These are phyloP conservation scores for Boletus mariae DNA, from an alignment of 1,284 basidiomycete genomes.

Conservation along the genomic window DNA sequence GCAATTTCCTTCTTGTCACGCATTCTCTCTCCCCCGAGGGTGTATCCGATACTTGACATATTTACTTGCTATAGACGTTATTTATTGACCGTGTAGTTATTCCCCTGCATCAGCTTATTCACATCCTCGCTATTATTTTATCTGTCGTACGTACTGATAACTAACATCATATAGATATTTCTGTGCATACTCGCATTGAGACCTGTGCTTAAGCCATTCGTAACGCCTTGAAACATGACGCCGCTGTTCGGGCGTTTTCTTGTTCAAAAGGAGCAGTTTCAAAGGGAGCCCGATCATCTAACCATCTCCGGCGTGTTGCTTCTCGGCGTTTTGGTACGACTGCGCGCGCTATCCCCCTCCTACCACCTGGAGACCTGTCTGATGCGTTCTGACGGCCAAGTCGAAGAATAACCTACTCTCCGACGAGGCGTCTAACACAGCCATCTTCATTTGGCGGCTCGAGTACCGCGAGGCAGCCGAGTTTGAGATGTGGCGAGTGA, in stretches of 20 bases:
- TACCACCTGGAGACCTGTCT: background rate
- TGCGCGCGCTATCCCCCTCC: constrained; percentile 24
- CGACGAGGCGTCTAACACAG: constrained; percentile 19
- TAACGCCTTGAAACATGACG: background rate
- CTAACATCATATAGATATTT: constrained; percentile 16
- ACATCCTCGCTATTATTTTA: constrained; percentile 20
- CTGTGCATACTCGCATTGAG: background rate
- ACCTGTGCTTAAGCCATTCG: background rate
- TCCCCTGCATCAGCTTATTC: constrained; percentile 11
- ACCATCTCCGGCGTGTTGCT: constrained; percentile 5
- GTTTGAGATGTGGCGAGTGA: constrained; percentile 1
- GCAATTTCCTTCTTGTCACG: constrained; percentile 1
- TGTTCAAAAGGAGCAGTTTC: background rate
- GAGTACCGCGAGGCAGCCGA: constrained; percentile 14
- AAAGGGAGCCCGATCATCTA: background rate
- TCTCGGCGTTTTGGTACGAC: constrained; percentile 12
- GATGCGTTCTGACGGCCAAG: constrained; percentile 12
- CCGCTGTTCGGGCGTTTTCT: background rate
- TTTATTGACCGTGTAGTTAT: constrained; percentile 22
- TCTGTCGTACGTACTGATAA: constrained; percentile 13
- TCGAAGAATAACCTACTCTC: constrained; percentile 4
- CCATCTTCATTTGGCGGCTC: constrained; percentile 19
- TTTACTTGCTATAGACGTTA: background rate
- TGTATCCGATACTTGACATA: constrained; percentile 17
- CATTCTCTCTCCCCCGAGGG: constrained; percentile 1